These are phyloP conservation scores for Hymenoscyphus repandus DNA, from an alignment of 2,329 filamentous ascomycete species.

Conservation along the genomic window DNA sequence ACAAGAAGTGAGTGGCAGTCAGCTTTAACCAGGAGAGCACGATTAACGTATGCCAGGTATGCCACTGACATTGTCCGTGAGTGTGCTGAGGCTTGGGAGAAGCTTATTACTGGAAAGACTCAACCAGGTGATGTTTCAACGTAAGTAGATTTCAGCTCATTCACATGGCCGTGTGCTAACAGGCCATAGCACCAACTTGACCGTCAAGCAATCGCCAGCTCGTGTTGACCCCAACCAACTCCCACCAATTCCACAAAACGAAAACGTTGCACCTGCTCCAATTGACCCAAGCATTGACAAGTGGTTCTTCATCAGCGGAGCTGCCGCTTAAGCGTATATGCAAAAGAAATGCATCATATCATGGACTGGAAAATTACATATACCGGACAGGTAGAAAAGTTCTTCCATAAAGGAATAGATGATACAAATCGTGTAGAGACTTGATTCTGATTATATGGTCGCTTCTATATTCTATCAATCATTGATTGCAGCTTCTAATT, in stretches of 20 bases:
- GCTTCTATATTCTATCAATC: neutral
- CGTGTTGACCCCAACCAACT: constrained; percentile 66
- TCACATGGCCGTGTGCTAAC: constrained; percentile 27
- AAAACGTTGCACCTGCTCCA: constrained; percentile 78
- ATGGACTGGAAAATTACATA: constrained; percentile 1
- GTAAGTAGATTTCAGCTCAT: constrained; percentile 48
- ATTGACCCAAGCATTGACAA: constrained; percentile 98
- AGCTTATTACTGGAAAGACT: constrained; percentile 87
- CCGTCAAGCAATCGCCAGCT: constrained; percentile 67
- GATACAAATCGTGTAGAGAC: neutral
- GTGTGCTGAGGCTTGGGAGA: constrained; percentile 96
- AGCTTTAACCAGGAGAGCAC: neutral
- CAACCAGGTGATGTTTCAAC: constrained; percentile 70
- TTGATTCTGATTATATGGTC: neutral
- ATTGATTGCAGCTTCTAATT: neutral
- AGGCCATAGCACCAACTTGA: constrained; percentile 68
- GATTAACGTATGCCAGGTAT: constrained; percentile 54
- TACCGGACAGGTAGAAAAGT: neutral
- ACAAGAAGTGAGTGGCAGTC: constrained; percentile 68
- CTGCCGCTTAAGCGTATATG: constrained; percentile 63
- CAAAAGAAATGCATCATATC: neutral
- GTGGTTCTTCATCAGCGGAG: constrained; percentile 99
- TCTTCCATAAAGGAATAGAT: neutral
- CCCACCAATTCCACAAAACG: constrained; percentile 68
- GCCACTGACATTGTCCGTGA: constrained; percentile 93